Base-by-base conservation (phyloP, 1,284 basidiomycete genomes). In the Schizophyllum amplum region DNA sequence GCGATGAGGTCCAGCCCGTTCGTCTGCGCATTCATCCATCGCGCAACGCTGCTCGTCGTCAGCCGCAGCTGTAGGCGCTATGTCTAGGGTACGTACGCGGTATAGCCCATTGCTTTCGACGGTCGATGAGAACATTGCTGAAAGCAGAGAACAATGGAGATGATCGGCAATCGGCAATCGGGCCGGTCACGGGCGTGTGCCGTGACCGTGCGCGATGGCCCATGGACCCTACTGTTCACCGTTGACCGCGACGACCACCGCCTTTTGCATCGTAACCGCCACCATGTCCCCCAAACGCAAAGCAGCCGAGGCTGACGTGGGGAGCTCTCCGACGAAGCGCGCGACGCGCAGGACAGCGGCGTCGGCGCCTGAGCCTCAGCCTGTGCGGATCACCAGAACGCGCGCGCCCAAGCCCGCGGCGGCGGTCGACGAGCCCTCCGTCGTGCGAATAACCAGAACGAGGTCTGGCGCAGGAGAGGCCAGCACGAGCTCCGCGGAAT, bases 1-100 rank as follows among this genome's bases (percentile, higher is more conserved):
- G 75, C 70, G 48, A 90, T 83, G 49, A 84, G 75, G 54, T 84
- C 79, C 17, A 90, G 68, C 21, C 86, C 86, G 54, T 80, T 77
- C 7, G 83, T 77, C 6, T 87, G 88, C 15, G 88, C 86, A 69
- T 90, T 89, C 21, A 82, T 78, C 88, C 88, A 91, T 62, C 88
- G 79, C 51, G 86, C 88, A 53, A 90, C 71, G 47, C 87, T 90
- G 62, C 33, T 13, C 13, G 33, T 9, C 7, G 17, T 42, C 33
- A 9, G 33, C 33, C 7, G 33, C 7, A 9, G 11, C 33, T 42
- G 13, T 13, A 13, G 13, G 4, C 13, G 33, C 33, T 9, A 13
- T 3, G 11, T 42, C 33, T 13, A 42, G 33, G 11, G 17, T 3
- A 2, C 17, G 33, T 42, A 42, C 33, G 33, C 17, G 11, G 33